Evolutionary conservation across 805 yeast species (phyloP).

Genomic region (Henningerozyma blattae): DNA sequence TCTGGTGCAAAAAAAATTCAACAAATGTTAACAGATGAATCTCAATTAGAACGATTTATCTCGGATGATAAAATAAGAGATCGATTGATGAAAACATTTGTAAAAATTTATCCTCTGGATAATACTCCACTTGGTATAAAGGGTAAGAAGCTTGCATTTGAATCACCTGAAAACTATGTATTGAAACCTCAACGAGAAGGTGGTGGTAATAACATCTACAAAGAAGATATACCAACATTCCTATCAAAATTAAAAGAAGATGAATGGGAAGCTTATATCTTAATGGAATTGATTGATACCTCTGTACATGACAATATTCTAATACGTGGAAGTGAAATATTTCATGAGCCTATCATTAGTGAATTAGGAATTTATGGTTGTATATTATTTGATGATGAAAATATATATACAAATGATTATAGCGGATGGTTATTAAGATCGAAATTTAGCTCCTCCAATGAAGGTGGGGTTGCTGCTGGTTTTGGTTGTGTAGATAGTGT

Average conservation of each 20-base stretch:
- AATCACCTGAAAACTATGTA: conserved; percentile 59
- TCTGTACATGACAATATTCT: conserved; percentile 49
- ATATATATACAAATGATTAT: conserved; percentile 46
- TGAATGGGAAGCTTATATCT: conserved; percentile 82
- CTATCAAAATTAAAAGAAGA: conserved; percentile 44
- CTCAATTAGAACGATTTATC: conserved; percentile 34
- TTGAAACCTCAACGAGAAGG: conserved; percentile 98
- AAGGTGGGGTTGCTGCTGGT: conserved; percentile 99
- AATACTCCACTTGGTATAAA: conserved; percentile 44
- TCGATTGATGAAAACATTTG: conserved; percentile 45
- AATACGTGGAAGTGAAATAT: conserved; percentile 50
- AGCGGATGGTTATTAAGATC: conserved; percentile 86
- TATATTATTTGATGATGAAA: conserved; percentile 57
- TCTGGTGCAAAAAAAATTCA: conserved; percentile 92
- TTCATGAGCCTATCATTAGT: conserved; percentile 66
- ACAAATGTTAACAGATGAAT: conserved; percentile 61
- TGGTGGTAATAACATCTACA: conserved; percentile 92
- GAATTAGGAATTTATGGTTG: conserved; percentile 91
- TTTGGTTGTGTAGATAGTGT: conserved; percentile 92
- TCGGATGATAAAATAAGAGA: conserved; percentile 25
- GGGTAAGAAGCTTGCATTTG: conserved; percentile 59
- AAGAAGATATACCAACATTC: conserved; percentile 71
- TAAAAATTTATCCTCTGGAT: conserved; percentile 79
- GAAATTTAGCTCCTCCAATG: conserved; percentile 76
- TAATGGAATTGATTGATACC: conserved; percentile 89